A percentile compares a stretch with the other conserved stretches of the same genome.
These are phyloP conservation scores for Hyphopichia burtonii DNA, from an alignment of 1,139 yeast genomes.

Conservation along the genomic window DNA sequence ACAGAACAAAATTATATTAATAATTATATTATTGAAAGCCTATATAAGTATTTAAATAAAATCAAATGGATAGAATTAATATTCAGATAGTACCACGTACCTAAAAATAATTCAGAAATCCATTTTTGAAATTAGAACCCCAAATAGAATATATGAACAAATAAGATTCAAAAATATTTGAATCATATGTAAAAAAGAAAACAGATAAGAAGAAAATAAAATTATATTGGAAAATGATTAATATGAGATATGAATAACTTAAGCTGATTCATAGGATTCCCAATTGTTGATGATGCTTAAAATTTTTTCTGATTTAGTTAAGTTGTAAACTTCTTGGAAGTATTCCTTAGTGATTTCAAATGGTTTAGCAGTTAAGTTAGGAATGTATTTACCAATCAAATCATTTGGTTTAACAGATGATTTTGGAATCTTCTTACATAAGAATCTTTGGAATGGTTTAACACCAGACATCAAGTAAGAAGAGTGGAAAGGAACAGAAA, in stretches of 20 bases:
- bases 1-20: neutral
- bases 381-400: constrained; percentile 92
- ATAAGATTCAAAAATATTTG: no score
- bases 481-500: constrained; percentile 98
- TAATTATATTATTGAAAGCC: neutral
- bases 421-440: constrained; percentile 92
- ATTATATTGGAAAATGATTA: neutral
- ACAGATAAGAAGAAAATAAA: neutral
- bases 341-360: constrained; percentile 93
- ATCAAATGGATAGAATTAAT: neutral
- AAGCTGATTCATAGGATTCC: constrained; percentile 73
- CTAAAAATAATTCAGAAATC: neutral
- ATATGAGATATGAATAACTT: constrained; percentile 8
- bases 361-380: constrained; percentile 97
- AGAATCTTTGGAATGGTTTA: constrained; percentile 97
- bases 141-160: constrained; percentile 1
- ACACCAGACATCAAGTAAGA: constrained; percentile 97
- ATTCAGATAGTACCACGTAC: constrained; percentile 13
- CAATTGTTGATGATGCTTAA: constrained; percentile 90
- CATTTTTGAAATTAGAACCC: neutral
- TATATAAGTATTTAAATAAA: neutral
- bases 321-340: constrained; percentile 89
- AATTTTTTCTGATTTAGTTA: constrained; percentile 90
- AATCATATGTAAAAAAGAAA: neutral
- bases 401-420: constrained; percentile 94